These are phyloP conservation scores for Carnegiea gigantea DNA, from an alignment of 179 eudicot species.

Conservation along the genomic window DNA sequence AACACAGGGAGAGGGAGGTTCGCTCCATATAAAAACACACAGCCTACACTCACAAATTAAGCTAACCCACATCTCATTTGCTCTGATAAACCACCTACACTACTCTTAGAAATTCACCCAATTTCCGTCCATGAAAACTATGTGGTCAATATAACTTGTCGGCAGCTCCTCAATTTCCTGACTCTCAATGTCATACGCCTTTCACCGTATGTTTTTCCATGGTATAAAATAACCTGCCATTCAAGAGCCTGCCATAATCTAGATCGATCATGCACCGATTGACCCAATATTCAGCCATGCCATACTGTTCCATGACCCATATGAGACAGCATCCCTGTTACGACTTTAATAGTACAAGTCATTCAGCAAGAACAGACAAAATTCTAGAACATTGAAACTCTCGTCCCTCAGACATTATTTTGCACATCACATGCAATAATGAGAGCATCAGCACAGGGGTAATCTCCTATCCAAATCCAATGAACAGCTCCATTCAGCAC, in stretches of 20 bases:
- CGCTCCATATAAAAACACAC: no score
- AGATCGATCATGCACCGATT: not conserved
- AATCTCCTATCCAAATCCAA: slow-evolving; percentile 11
- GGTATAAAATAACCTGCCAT: not conserved
- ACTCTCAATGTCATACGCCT: not conserved
- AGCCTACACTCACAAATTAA: no score
- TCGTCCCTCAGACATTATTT: not conserved
- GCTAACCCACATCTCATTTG: no score
- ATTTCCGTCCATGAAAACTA: not conserved
- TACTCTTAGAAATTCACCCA: no score
- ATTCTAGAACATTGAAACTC: not conserved
- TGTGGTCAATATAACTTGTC: not conserved
- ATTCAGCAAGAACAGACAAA: not conserved
- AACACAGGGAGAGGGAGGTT: no score
- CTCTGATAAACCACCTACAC: no score
- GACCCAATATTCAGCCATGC: not conserved
- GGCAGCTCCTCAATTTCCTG: not conserved
- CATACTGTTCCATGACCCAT: slow-evolving; percentile 7
- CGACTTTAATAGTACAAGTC: not conserved
- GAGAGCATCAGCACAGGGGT: not conserved
- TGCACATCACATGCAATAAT: slow-evolving; percentile 3
- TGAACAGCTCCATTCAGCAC: not conserved
- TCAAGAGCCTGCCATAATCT: not conserved
- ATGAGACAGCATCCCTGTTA: not conserved
- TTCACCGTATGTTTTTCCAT: not conserved